Evolutionary conservation across 108 stramenopile genomes (phyloP).

Genomic region (Mayamaea pseudoterrestris): DNA sequence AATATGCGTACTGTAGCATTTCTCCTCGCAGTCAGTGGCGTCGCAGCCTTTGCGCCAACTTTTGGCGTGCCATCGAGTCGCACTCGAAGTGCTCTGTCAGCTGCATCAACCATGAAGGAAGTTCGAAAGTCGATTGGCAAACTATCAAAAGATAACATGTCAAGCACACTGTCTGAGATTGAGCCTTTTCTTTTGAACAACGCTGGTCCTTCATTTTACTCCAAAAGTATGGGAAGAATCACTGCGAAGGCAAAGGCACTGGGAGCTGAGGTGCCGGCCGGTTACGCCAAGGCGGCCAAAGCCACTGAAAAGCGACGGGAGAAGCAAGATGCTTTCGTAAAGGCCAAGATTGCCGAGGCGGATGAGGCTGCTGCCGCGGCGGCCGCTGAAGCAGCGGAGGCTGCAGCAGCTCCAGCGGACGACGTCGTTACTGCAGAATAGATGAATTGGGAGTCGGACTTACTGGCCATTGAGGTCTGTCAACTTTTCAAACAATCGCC

Average conservation of each 20-base stretch:
- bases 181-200: conserved; percentile 44
- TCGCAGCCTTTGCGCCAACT: too few species aligned
- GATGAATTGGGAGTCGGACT: too few species aligned
- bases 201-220: conserved; percentile 38
- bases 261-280: conserved; percentile 29
- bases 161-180: conserved; percentile 22
- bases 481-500: too few species aligned
- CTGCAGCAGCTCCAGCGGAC: too few species aligned
- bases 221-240: conserved; percentile 42
- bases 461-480: too few species aligned
- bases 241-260: conserved; percentile 19
- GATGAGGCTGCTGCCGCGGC: conserved; percentile 27
- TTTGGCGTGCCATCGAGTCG: too few species aligned
- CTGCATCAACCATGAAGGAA: conserved; percentile 1
- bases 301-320: conserved; percentile 34
- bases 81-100: too few species aligned
- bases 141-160: conserved; percentile 39
- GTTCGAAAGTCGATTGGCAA: conserved; percentile 25
- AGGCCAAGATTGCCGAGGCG: conserved; percentile 27
- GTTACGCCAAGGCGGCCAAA: conserved; percentile 48
- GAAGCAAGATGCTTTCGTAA: conserved; percentile 43
- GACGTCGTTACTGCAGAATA: too few species aligned
- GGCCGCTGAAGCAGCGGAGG: conserved; percentile 17
- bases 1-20: too few species aligned
- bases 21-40: too few species aligned